phyloP scores from a whole-genome alignment of 495 filamentous ascomycete species.

The Aspergillus biplanus region DNA sequence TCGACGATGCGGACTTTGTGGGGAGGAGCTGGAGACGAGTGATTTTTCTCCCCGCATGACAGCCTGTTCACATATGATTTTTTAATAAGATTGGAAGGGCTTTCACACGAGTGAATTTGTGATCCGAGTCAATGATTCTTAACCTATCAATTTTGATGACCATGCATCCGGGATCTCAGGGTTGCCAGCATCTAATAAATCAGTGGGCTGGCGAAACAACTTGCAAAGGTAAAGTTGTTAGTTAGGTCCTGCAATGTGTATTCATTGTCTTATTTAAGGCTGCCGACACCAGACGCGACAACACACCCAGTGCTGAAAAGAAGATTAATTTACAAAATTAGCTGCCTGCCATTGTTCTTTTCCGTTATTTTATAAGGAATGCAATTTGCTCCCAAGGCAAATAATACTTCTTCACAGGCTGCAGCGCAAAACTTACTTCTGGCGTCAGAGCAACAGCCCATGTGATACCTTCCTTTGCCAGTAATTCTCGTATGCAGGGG shows the following conservation, averaged over 20 bases:
- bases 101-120: constrained; percentile 9
- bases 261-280: no score
- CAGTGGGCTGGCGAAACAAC: background rate
- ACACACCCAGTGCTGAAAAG: no score
- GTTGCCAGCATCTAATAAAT: background rate
- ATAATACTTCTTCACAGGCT: background rate
- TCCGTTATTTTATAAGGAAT: no score
- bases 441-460: constrained; percentile 15
- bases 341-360: no score
- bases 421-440: background rate
- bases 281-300: no score
- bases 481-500: constrained; percentile 18
- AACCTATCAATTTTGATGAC: background rate
- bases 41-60: constrained; percentile 23
- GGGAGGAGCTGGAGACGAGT: constrained; percentile 22
- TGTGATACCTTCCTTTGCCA: constrained; percentile 15
- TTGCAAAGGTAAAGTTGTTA: no score
- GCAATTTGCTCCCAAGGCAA: no score
- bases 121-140: background rate
- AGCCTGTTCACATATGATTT: constrained; percentile 3
- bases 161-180: background rate
- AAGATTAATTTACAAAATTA: no score
- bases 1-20: constrained; percentile 16
- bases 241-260: no score
- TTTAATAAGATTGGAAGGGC: background rate